Evolutionary conservation across 208 protist genomes (phyloP).

Genomic region (Wallacemonas sp.): DNA sequence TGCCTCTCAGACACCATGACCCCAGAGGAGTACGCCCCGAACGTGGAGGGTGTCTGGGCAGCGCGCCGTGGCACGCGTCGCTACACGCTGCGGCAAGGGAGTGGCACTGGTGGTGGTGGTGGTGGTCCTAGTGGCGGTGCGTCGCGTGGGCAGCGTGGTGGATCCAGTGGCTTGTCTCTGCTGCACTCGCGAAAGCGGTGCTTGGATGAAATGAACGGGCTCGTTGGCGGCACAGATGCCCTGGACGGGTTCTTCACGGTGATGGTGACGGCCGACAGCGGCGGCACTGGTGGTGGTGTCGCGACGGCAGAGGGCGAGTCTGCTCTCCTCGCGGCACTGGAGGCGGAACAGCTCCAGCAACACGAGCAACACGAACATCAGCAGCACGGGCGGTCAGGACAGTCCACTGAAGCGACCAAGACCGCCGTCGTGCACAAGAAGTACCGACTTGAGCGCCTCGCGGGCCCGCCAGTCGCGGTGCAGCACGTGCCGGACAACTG

Average conservation of each 20-base stretch:
- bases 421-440: not conserved
- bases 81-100: slow-evolving; percentile 15
- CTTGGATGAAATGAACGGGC: slow-evolving; percentile 54
- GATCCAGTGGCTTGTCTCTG: slow-evolving; percentile 41
- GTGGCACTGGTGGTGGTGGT: slow-evolving; percentile 16
- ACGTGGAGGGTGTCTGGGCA: slow-evolving; percentile 2
- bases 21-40: not conserved
- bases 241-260: slow-evolving; percentile 1
- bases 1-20: not conserved
- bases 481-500: not conserved
- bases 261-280: not conserved
- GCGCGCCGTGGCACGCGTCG: not conserved
- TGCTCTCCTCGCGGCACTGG: too few species aligned
- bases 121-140: not conserved
- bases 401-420: not conserved
- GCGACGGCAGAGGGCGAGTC: too few species aligned
- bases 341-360: too few species aligned
- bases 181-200: slow-evolving; percentile 65
- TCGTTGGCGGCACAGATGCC: slow-evolving; percentile 17
- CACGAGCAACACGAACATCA: too few species aligned
- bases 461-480: not conserved
- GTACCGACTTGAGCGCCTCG: not conserved
- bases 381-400: too few species aligned
- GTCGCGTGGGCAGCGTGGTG: not conserved
- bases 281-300: too few species aligned